Evolutionary conservation across 2,329 filamentous ascomycete species (phyloP).

Genomic region (Fusarium vanettenii): DNA sequence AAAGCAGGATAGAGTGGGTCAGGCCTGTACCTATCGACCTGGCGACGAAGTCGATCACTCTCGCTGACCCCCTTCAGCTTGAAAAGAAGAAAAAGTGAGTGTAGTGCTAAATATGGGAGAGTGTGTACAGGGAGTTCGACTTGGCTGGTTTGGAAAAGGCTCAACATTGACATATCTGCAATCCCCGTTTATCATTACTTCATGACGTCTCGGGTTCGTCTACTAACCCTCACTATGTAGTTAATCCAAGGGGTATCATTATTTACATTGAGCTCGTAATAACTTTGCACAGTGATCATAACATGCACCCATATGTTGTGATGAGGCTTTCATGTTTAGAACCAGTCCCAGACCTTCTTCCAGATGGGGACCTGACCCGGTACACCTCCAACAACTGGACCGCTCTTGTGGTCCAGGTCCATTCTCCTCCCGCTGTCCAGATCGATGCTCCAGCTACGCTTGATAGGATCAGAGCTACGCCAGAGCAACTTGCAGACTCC

Average conservation of each 20-base stretch:
- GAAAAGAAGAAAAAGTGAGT: background rate
- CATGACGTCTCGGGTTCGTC: background rate
- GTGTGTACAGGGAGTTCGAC: background rate
- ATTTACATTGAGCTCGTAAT: background rate
- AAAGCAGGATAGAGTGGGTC: background rate
- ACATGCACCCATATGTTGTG: background rate
- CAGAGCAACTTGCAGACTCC: slow-evolving; percentile 65
- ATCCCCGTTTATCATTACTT: background rate
- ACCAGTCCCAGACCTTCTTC: slow-evolving; percentile 55
- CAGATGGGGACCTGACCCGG: slow-evolving; percentile 52
- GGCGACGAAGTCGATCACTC: background rate
- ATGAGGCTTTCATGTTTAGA: slow-evolving; percentile 48
- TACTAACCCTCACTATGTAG: background rate
- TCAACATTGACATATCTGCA: background rate
- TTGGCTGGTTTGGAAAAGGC: background rate
- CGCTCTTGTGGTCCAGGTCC: slow-evolving; percentile 62
- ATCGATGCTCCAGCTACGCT: slow-evolving; percentile 65
- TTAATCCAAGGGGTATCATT: background rate
- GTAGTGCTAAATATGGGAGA: background rate
- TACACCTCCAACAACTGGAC: slow-evolving; percentile 46
- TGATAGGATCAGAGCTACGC: slow-evolving; percentile 60
- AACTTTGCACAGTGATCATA: background rate
- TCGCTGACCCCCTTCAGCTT: background rate
- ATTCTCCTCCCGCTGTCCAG: slow-evolving; percentile 65
- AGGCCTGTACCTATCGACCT: background rate